These are phyloP conservation scores for Grigorovia humatica DNA, from an alignment of 805 yeast genomes.

Conservation along the genomic window DNA sequence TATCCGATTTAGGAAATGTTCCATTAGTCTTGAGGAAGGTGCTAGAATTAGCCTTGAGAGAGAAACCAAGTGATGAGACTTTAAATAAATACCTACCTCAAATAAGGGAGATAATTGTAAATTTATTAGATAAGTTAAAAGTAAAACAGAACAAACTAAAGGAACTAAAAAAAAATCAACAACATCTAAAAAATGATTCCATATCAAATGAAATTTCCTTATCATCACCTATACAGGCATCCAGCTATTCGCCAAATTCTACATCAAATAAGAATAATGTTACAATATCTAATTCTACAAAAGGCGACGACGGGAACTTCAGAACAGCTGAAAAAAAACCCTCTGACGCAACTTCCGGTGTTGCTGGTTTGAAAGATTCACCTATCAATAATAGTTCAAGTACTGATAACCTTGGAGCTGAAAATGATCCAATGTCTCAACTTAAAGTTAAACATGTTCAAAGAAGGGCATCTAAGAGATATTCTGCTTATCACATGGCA, in stretches of 20 bases:
- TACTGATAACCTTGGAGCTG: slow-evolving; percentile 8
- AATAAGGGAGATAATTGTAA: slow-evolving; percentile 77
- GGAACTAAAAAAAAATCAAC: slow-evolving; percentile 14
- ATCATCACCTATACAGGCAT: neutral
- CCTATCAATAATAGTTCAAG: neutral
- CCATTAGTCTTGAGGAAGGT: slow-evolving; percentile 72
- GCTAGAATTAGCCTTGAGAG: slow-evolving; percentile 76
- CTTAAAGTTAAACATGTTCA: slow-evolving; percentile 75
- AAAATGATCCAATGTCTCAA: slow-evolving; percentile 56
- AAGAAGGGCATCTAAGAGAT: slow-evolving; percentile 87
- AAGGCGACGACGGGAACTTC: neutral
- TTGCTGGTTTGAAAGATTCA: slow-evolving; percentile 2
- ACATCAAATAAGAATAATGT: neutral
- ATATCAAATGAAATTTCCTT: slow-evolving; percentile 4
- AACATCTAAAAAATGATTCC: slow-evolving; percentile 8
- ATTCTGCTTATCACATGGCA: slow-evolving; percentile 87
- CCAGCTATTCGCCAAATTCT: neutral
- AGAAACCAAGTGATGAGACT: slow-evolving; percentile 73
- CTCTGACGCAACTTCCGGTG: neutral
- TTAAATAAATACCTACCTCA: slow-evolving; percentile 73
- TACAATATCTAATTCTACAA: neutral
- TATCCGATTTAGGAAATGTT: slow-evolving; percentile 79
- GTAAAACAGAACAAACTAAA: slow-evolving; percentile 51
- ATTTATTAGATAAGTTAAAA: slow-evolving; percentile 67
- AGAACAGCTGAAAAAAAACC: neutral